Conservation (phyloP, 1,284 basidiomycete genomes). For the Macrocybe sp. region DNA sequence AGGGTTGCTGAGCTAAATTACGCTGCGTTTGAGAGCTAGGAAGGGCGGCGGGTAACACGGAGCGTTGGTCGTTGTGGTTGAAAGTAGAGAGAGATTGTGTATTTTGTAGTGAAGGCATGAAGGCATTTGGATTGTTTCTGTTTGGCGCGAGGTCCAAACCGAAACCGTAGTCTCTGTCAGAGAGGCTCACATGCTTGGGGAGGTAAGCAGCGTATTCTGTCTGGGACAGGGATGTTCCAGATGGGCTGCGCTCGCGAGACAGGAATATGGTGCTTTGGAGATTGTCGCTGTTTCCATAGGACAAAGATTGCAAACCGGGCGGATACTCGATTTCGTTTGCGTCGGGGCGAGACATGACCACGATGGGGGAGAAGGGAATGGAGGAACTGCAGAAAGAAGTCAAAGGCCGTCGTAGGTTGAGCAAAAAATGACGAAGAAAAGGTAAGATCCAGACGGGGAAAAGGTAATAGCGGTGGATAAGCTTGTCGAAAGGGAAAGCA, state of each 20-base stretch:
- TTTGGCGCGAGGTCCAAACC: constrained; percentile 34
- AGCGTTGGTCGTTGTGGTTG: constrained; percentile 31
- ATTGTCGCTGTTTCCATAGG: constrained; percentile 15
- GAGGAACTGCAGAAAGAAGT: constrained; percentile 3
- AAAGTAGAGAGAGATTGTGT: constrained; percentile 28
- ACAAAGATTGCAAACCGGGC: constrained; percentile 23
- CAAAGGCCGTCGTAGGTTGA: neutral
- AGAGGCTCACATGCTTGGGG: constrained; percentile 18
- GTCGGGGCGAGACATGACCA: constrained; percentile 31
- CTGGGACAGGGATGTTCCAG: constrained; percentile 17
- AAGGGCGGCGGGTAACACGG: constrained; percentile 20
- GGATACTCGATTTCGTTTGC: constrained; percentile 41
- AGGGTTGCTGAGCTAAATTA: constrained; percentile 19
- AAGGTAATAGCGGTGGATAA: constrained; percentile 6
- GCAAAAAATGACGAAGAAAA: constrained; percentile 8
- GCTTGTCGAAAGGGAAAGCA: constrained; percentile 10
- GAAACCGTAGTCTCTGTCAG: constrained; percentile 23
- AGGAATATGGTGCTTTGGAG: constrained; percentile 13
- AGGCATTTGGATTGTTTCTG: constrained; percentile 38
- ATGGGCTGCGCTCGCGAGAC: constrained; percentile 26
- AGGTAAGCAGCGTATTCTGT: constrained; percentile 12
- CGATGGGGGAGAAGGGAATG: constrained; percentile 10
- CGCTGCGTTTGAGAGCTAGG: constrained; percentile 11
- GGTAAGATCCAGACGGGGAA: constrained; percentile 5
- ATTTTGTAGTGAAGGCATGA: constrained; percentile 23